Evolutionary conservation across 2,329 filamentous ascomycete genomes (phyloP).

Genomic region (Stachybotrys chlorohalonatus): DNA sequence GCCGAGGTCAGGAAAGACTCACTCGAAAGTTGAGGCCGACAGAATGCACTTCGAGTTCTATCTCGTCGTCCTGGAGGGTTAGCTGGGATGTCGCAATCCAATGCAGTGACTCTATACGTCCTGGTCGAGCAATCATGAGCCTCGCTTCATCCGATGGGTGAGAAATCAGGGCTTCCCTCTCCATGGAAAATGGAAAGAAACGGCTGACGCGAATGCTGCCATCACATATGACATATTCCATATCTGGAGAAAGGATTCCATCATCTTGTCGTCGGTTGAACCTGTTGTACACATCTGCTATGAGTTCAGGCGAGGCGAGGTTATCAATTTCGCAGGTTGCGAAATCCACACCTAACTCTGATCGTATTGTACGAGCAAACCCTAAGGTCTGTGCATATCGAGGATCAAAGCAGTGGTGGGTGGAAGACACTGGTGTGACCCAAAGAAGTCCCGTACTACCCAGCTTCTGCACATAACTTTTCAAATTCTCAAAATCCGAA

Average conservation of each 20-base stretch:
- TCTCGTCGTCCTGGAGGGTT: constrained; percentile 8
- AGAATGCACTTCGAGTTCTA: constrained; percentile 22
- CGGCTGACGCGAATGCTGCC: constrained; percentile 15
- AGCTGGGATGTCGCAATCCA: constrained; percentile 6
- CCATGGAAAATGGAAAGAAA: constrained; percentile 14
- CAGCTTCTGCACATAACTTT: no score
- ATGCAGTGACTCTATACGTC: constrained; percentile 10
- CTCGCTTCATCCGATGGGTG: constrained; percentile 1
- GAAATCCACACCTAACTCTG: constrained; percentile 16
- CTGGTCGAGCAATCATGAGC: constrained; percentile 5
- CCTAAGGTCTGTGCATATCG: constrained; percentile 17
- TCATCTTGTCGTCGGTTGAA: constrained; percentile 10
- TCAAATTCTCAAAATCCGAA: no score
- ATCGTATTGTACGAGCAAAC: constrained; percentile 16
- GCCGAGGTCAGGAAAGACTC: no score
- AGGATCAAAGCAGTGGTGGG: constrained; percentile 12
- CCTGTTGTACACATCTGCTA: constrained; percentile 10
- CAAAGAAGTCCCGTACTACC: no score
- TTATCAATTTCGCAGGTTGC: constrained; percentile 19
- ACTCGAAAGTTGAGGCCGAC: constrained; percentile 15
- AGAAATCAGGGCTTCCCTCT: constrained; percentile 7
- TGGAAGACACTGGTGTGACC: no score
- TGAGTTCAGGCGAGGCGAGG: not conserved
- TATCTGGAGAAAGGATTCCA: constrained; percentile 11
- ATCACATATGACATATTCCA: constrained; percentile 19